Evolutionary conservation across 2,329 filamentous ascomycete species (phyloP).

Genomic region (Hypoxylon sp.): DNA sequence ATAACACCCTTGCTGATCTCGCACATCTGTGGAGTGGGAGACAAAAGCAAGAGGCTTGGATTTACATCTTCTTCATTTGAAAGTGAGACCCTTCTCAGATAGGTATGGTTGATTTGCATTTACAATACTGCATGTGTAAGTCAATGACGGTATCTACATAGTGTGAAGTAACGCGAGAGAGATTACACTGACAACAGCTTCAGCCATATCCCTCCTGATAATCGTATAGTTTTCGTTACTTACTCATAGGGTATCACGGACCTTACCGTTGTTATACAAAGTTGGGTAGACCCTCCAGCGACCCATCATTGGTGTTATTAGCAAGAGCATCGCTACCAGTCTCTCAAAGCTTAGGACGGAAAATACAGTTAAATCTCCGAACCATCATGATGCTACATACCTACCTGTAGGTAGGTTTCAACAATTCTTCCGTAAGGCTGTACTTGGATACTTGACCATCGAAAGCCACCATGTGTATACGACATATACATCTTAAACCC

Average conservation of each 20-base stretch:
- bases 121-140: not conserved
- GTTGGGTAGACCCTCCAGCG: slow-evolving; percentile 10
- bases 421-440: slow-evolving; percentile 23
- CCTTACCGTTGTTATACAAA: slow-evolving; percentile 11
- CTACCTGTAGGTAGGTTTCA: no score
- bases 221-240: not conserved
- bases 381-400: slow-evolving; percentile 23
- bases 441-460: not conserved
- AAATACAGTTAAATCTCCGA: slow-evolving; percentile 40
- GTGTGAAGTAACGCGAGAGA: not conserved
- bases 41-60: slow-evolving; percentile 16
- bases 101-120: slow-evolving; percentile 4
- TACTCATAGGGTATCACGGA: slow-evolving; percentile 3
- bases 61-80: slow-evolving; percentile 16
- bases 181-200: slow-evolving; percentile 9
- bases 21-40: slow-evolving; percentile 9
- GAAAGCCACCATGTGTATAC: not conserved
- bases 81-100: slow-evolving; percentile 2
- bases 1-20: slow-evolving; percentile 32
- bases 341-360: slow-evolving; percentile 18
- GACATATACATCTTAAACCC: slow-evolving; percentile 24
- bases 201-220: slow-evolving; percentile 2
- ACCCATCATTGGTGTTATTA: slow-evolving; percentile 11
- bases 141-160: not conserved
- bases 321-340: slow-evolving; percentile 29